A percentile compares a stretch with the other conserved stretches of the same genome.
phyloP scores from a whole-genome alignment of 441 rosid genomes.

The Gossypium trilobum region DNA sequence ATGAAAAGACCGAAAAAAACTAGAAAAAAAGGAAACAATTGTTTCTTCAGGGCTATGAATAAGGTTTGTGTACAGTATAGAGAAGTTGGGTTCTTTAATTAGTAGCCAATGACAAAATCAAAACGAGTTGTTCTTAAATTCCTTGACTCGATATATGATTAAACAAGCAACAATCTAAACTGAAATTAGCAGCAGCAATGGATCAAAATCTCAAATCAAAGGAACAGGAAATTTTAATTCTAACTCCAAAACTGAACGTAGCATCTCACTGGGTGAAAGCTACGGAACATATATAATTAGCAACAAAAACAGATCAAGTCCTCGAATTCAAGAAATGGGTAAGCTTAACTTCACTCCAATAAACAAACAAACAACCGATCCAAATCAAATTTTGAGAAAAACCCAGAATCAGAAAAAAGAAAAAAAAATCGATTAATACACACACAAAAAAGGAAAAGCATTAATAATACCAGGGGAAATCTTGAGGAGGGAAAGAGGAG shows the following conservation, averaged over 20 bases:
- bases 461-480: slow-evolving; percentile 73
- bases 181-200: slow-evolving; percentile 4
- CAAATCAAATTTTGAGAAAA: slow-evolving; percentile 9
- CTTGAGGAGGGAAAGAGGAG: slow-evolving; percentile 84
- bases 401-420: slow-evolving; percentile 16
- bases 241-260: neutral
- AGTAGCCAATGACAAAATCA: neutral
- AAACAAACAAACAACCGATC: neutral
- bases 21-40: neutral
- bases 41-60: neutral
- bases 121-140: neutral
- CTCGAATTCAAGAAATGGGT: slow-evolving; percentile 20
- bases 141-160: neutral
- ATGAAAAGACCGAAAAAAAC: neutral
- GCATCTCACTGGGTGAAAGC: neutral
- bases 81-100: neutral
- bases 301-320: slow-evolving; percentile 18
- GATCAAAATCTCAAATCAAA: slow-evolving; percentile 19
- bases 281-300: slow-evolving; percentile 1
- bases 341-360: slow-evolving; percentile 14
- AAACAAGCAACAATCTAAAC: neutral
- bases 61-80: neutral
- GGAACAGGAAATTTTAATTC: neutral
- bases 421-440: slow-evolving; percentile 7
- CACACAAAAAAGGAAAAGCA: neutral